Evolutionary conservation across 768 basidiomycete species (phyloP).

Genomic region (Boletus rubroflammeus): DNA sequence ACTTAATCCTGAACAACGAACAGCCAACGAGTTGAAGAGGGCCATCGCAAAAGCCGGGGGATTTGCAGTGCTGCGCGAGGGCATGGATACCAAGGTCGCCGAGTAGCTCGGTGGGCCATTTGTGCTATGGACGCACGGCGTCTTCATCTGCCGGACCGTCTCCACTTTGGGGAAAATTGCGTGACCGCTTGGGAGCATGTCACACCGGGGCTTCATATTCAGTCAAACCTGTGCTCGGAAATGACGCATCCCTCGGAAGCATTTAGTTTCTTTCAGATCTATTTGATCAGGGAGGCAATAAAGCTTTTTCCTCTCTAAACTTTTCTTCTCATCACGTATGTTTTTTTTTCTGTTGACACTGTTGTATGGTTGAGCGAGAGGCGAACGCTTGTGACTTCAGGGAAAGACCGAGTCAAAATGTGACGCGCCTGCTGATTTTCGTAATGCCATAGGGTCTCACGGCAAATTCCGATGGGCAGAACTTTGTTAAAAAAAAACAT

Average conservation of each 20-base stretch:
- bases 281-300: slow-evolving; percentile 7
- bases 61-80: slow-evolving; percentile 28
- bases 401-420: background rate
- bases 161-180: slow-evolving; percentile 18
- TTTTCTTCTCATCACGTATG: slow-evolving; percentile 10
- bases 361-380: background rate
- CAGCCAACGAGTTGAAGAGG: slow-evolving; percentile 69
- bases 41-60: slow-evolving; percentile 57
- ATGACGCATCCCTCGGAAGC: slow-evolving; percentile 16
- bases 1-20: slow-evolving; percentile 82
- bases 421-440: slow-evolving; percentile 3
- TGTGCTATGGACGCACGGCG: slow-evolving; percentile 3
- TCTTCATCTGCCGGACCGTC: slow-evolving; percentile 10
- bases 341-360: background rate
- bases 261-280: slow-evolving; percentile 10
- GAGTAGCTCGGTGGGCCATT: background rate
- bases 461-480: slow-evolving; percentile 7
- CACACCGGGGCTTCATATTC: slow-evolving; percentile 27
- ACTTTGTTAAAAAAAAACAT: background rate
- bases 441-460: slow-evolving; percentile 1
- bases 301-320: background rate
- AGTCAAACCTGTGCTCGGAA: slow-evolving; percentile 30
- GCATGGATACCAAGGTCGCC: slow-evolving; percentile 1
- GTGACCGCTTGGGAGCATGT: slow-evolving; percentile 20
- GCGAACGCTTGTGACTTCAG: background rate